Evolutionary conservation across 176 grass and related monocot species (phyloP).

Genomic region (Lolium multiflorum): DNA sequence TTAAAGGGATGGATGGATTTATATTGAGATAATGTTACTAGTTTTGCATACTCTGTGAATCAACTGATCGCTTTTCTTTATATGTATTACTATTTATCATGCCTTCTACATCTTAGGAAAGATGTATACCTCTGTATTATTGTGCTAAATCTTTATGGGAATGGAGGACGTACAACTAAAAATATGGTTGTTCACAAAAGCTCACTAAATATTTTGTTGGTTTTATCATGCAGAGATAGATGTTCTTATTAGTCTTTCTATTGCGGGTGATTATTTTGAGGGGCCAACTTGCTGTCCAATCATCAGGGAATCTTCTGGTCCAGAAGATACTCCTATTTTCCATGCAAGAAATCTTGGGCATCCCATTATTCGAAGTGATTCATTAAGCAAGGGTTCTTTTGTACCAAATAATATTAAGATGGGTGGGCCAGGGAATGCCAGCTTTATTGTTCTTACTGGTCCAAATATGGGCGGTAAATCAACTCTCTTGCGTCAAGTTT

Average conservation of each 20-base stretch:
- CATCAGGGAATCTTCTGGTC: conserved; percentile 63
- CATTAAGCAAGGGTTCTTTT: conserved; percentile 82
- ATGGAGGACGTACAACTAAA: neutral
- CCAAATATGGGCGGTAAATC: conserved; percentile 99
- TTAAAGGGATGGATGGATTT: conserved; percentile 13
- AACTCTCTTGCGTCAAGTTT: conserved; percentile 96
- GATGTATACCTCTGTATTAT: conserved; percentile 9
- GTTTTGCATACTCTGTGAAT: conserved; percentile 30
- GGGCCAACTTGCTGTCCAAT: conserved; percentile 76
- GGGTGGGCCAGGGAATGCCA: conserved; percentile 62
- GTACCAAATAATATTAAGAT: conserved; percentile 88
- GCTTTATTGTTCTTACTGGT: conserved; percentile 91
- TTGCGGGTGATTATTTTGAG: conserved; percentile 88
- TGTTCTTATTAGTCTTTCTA: conserved; percentile 86
- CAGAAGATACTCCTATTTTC: conserved; percentile 65
- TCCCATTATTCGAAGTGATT: conserved; percentile 78
- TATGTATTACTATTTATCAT: conserved; percentile 1
- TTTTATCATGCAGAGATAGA: conserved; percentile 76
- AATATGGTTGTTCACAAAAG: conserved; percentile 14
- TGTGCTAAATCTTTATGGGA: conserved; percentile 28
- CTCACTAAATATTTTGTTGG: conserved; percentile 34
- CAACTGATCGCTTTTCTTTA: conserved; percentile 15
- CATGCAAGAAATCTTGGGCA: conserved; percentile 86
- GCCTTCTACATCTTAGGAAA: neutral
- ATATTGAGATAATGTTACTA: conserved; percentile 24